Conservation (phyloP, 208 protist genomes). For the Perkinsela sp. region DNA sequence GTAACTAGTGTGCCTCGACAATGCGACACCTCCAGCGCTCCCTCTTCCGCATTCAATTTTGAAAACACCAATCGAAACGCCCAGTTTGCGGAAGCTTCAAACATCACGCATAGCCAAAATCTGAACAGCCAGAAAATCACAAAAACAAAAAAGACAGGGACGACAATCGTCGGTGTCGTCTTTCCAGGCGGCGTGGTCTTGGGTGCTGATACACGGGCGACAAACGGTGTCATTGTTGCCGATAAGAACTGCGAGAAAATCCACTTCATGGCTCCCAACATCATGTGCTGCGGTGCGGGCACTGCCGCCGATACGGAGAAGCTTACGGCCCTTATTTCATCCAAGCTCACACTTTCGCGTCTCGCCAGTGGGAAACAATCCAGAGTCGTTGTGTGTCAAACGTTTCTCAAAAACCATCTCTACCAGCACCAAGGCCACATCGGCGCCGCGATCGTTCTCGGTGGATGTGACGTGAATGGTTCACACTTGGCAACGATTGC, state of each 20-base stretch:
- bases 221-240: slow-evolving; percentile 87
- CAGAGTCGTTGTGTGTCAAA: slow-evolving; percentile 82
- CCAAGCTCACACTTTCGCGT: slow-evolving; percentile 77
- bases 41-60: slow-evolving; percentile 52
- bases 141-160: slow-evolving; percentile 90
- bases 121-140: slow-evolving; percentile 20
- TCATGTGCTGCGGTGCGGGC: slow-evolving; percentile 98
- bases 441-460: slow-evolving; percentile 90
- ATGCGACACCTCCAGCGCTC: too few relatives aligned
- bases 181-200: slow-evolving; percentile 98
- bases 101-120: neutral
- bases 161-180: slow-evolving; percentile 94
- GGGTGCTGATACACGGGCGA: slow-evolving; percentile 96
- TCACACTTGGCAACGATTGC: slow-evolving; percentile 85
- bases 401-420: slow-evolving; percentile 85
- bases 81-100: slow-evolving; percentile 16
- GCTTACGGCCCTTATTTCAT: slow-evolving; percentile 67
- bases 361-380: slow-evolving; percentile 72
- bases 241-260: slow-evolving; percentile 99
- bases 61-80: slow-evolving; percentile 68
- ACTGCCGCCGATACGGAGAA: slow-evolving; percentile 95
- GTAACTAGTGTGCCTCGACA: too few relatives aligned
- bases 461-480: slow-evolving; percentile 89
- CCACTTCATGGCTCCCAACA: slow-evolving; percentile 98
- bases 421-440: slow-evolving; percentile 95